Conservation (phyloP, 1,284 basidiomycete genomes). For the Hemileccinum hortonii region DNA sequence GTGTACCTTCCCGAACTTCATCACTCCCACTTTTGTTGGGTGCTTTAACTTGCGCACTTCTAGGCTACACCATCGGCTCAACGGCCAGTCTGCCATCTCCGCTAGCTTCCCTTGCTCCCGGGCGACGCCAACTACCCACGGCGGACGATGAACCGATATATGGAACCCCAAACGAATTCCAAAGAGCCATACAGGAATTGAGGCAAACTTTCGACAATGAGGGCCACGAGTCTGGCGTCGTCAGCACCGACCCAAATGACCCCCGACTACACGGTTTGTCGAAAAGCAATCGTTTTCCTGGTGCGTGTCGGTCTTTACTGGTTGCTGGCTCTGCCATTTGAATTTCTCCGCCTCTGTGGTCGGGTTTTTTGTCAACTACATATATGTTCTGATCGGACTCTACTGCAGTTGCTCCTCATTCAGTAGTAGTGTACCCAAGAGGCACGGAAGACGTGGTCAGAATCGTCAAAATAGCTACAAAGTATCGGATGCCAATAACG, state of each 20-base stretch:
- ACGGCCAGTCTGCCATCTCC: constrained; percentile 4
- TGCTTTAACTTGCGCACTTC: constrained; percentile 25
- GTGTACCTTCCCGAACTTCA: not conserved
- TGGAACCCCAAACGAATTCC: constrained; percentile 53
- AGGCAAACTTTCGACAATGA: constrained; percentile 35
- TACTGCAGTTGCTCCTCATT: constrained; percentile 42
- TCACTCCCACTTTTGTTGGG: constrained; percentile 16
- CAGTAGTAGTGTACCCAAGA: constrained; percentile 53
- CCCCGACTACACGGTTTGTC: constrained; percentile 59
- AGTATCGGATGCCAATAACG: constrained; percentile 68
- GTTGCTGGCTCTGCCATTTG: not conserved
- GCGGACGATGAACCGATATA: constrained; percentile 27
- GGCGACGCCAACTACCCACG: not conserved
- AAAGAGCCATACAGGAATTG: constrained; percentile 50
- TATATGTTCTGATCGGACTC: not conserved
- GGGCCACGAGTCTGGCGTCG: constrained; percentile 20
- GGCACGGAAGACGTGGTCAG: constrained; percentile 69
- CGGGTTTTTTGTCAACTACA: not conserved
- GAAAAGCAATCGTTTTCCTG: constrained; percentile 55
- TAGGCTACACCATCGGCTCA: constrained; percentile 28
- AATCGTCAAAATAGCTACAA: constrained; percentile 64
- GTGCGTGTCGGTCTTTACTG: constrained; percentile 35
- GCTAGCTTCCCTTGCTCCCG: constrained; percentile 7
- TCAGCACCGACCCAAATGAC: constrained; percentile 57
- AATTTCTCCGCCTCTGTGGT: not conserved